Evolutionary conservation across 2,329 filamentous ascomycete species (phyloP).

Genomic region (Didymella arachidicola): DNA sequence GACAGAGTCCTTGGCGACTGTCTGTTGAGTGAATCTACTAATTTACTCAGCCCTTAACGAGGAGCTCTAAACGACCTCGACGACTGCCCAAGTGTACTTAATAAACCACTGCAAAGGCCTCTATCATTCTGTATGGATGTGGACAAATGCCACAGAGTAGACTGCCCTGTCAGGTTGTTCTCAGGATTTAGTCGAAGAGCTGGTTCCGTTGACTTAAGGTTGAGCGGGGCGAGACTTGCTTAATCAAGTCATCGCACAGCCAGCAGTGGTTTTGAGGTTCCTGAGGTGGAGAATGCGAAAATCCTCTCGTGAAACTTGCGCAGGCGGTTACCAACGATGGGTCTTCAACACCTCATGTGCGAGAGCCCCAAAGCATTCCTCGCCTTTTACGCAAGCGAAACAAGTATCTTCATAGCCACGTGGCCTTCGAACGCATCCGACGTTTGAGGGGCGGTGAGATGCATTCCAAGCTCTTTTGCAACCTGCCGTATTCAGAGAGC

Average conservation of each 20-base stretch:
- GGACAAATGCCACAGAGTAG: not conserved
- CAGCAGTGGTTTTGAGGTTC: not conserved
- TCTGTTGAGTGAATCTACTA: not conserved
- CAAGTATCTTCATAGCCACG: not conserved
- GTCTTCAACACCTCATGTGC: not conserved
- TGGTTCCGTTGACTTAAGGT: not conserved
- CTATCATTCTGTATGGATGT: not conserved
- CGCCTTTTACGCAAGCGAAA: not conserved
- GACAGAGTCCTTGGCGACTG: not conserved
- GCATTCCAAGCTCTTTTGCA: conserved; percentile 14
- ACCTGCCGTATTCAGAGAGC: conserved; percentile 10
- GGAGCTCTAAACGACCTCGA: not conserved
- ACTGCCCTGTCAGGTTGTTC: not conserved
- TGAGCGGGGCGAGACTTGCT: not conserved
- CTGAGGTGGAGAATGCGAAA: not conserved
- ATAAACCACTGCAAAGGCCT: no score
- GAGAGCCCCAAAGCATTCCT: not conserved
- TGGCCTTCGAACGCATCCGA: not conserved
- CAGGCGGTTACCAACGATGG: not conserved
- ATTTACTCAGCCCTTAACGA: not conserved
- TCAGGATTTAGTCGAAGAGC: not conserved
- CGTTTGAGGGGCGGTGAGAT: conserved; percentile 2
- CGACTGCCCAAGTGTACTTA: not conserved
- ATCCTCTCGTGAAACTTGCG: not conserved
- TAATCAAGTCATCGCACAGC: not conserved